Conservation (phyloP, 2,329 filamentous ascomycete species). For the Neocatenulostroma microsporum region DNA sequence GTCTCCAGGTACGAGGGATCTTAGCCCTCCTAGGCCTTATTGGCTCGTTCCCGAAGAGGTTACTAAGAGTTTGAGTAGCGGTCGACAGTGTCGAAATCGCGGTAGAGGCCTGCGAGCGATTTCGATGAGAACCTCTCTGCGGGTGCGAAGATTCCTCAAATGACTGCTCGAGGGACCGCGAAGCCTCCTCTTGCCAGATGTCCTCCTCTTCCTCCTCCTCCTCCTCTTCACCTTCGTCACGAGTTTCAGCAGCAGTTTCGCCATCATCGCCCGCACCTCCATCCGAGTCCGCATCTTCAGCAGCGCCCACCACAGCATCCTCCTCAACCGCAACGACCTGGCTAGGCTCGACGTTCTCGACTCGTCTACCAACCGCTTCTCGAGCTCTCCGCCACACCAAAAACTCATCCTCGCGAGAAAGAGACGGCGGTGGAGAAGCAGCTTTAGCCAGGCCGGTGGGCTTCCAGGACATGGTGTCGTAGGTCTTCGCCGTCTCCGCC, state of each 20-base stretch:
- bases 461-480: constrained; percentile 23
- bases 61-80: too few species aligned
- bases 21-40: constrained; percentile 32
- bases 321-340: constrained; percentile 16
- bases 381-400: constrained; percentile 15
- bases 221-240: constrained; percentile 6
- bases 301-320: neutral
- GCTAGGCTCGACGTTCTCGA: constrained; percentile 13
- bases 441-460: constrained; percentile 11
- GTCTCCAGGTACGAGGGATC: constrained; percentile 36
- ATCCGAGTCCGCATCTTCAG: constrained; percentile 1
- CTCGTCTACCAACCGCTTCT: constrained; percentile 15
- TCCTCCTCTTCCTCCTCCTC: constrained; percentile 24
- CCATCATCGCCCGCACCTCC: constrained; percentile 18
- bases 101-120: neutral
- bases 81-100: neutral
- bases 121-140: neutral
- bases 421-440: neutral
- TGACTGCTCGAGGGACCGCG: constrained; percentile 24
- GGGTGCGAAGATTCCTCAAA: neutral
- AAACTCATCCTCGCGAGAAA: neutral
- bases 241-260: constrained; percentile 11
- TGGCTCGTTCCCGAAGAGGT: constrained; percentile 29
- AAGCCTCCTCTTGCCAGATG: constrained; percentile 44
- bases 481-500: constrained; percentile 5